Evolutionary conservation across 2,329 filamentous ascomycete species (phyloP), one percentile per base, ranked within the genome.

Genomic region (Talaromyces sp.): DNA sequence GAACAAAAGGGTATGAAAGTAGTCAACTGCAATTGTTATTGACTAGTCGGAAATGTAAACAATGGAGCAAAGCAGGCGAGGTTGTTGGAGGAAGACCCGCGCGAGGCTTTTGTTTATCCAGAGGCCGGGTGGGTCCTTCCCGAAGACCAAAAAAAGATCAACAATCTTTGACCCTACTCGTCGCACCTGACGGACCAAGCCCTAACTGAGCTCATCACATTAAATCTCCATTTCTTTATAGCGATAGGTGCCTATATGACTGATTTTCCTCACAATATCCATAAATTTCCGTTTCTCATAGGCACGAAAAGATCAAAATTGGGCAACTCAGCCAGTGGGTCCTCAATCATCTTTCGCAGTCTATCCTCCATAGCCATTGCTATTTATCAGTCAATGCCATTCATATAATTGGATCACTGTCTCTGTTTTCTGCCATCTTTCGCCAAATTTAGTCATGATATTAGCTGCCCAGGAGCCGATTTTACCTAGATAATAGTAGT

Each of bases 71-170:
- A 43, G 24, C 16, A 10, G 61, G 27, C 13, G 50, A 63, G 37
- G 61, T 24, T 24, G 54, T 37, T 37, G 56, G 45, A 35, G 11
- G 60, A 50, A 27, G 22, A 31, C 57, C 56, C 16, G 58, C 57
- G 63, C 48, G 39, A 37, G 27, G 37, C 37, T 39, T 63, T 62
- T 62, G 64, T 65, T 65, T 65, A 65, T 60, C 39, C 37, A 27
- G 16, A 45, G 9, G 47, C n/a, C 31, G 35, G 48, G 64, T 41
- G 59, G 52, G 54, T 48, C 52, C 41, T 57, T 58, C 64, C 64
- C 59, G 16, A 62, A 58, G 39, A 56, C 33, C 16, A 24, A 48
- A 47, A 48, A 50, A 43, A 52, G 27, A 52, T 52, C 27, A 52
- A 33, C 27, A 52, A 60, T 39, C 47, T 52, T 60, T 60, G 48